Percentiles rank a stretch among this genome's conserved stretches.
Conservation (phyloP, 306 rosid genomes). For the Medicago lupulina region DNA sequence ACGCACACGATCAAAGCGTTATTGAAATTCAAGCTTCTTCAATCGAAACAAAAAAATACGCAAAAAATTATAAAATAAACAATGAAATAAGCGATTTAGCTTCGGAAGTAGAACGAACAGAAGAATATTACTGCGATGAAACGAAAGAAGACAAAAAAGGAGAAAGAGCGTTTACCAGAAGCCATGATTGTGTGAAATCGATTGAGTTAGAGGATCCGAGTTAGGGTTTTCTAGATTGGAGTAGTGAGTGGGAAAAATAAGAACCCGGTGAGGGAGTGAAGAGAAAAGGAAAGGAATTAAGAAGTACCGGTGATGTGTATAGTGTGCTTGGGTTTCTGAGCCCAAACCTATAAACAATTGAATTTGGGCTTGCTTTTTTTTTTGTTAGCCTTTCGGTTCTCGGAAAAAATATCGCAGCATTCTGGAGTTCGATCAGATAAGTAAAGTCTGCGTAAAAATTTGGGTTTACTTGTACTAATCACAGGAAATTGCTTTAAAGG, state of each 20-base stretch:
- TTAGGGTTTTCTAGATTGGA: slow-evolving; percentile 42
- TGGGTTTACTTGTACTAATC: no score
- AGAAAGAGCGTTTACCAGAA: slow-evolving; percentile 43
- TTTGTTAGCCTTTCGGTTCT: no score
- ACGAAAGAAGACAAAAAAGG: neutral
- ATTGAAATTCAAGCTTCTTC: slow-evolving; percentile 1
- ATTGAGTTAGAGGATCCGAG: slow-evolving; percentile 30
- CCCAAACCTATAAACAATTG: neutral
- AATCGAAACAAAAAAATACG: neutral
- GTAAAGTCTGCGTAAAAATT: no score
- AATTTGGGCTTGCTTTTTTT: neutral
- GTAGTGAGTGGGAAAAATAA: slow-evolving; percentile 21
- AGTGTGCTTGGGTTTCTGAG: neutral
- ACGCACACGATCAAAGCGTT: slow-evolving; percentile 22
- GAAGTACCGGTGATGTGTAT: neutral
- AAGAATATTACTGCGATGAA: neutral
- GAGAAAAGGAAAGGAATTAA: neutral
- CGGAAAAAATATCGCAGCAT: no score
- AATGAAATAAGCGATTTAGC: neutral
- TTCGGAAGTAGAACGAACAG: slow-evolving; percentile 1
- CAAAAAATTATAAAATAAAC: neutral
- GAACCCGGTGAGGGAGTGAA: slow-evolving; percentile 31
- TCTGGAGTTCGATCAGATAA: no score
- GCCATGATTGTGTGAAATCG: slow-evolving; percentile 44
- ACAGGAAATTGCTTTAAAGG: no score